Base-by-base conservation (phyloP, 2,329 filamentous ascomycete genomes). In the Onygenales sp. region DNA sequence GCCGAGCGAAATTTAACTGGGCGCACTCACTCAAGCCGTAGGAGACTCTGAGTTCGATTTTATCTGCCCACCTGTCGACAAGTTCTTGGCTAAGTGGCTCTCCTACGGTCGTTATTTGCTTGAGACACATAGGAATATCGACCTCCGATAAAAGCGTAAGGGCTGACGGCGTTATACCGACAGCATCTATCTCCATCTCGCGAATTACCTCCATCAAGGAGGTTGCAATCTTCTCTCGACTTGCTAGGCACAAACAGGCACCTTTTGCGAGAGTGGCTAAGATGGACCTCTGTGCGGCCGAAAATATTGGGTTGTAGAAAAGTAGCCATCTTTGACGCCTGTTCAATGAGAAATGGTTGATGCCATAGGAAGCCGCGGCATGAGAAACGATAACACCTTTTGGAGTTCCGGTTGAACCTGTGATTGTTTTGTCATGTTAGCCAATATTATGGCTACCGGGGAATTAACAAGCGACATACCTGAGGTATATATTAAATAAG, bases 341-440 rank as follows among this genome's bases (percentile, higher is more conserved):
- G 60, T 61, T 56, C 59, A 62, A 42, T 61, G 56, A 10, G 60
- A 64, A 57, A 65, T 64, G 27, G 65, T 63, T 53, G 67, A 69
- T 2, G 62, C 61, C 5, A 55, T 62, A 33, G 59, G 54, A 45
- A 61, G 41, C 39, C 63, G n/a, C 53, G 57, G 49, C 59, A 94
- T 11, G 89, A 91, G 78, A 95, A 90, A 87, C 95, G 85, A 52
- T 95, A 39, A 49, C 87, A 70, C 91, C 91, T 80, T 96, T 96
- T 58, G 91, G 91, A 78, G 95, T 95, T 58, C 91, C 91, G 7
- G 91, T 96, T 1, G 90, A 95, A 17, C 91, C 21, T 27, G 21
- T 27, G 21, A 27, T 27, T 27, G 21, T 27, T 27, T 27, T 27
- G 21, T 27, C 5, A 27, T 27, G 21, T 27, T 27, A 27, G 21